Conservation (phyloP, 306 rosid species). For the Crotalaria pallida region DNA sequence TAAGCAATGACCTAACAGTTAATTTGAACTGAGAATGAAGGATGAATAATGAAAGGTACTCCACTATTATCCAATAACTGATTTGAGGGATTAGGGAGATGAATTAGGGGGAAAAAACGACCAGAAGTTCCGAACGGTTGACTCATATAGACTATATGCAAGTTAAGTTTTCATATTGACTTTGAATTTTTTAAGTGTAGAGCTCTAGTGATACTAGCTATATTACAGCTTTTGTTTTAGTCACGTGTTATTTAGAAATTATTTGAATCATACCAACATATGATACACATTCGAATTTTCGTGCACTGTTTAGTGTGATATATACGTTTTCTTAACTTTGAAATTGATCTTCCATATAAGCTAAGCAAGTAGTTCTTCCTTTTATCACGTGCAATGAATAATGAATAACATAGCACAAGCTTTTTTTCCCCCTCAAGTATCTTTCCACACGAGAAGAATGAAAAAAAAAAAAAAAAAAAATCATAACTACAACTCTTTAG, state of each 20-base stretch:
- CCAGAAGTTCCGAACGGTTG: neutral
- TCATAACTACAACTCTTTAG: too few relatives aligned
- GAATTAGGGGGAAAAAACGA: neutral
- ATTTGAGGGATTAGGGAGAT: conserved; percentile 25
- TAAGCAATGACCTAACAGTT: conserved; percentile 35
- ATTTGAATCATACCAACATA: neutral
- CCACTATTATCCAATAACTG: neutral
- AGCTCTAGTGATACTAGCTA: neutral
- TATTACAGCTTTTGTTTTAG: neutral
- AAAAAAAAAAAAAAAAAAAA: too few relatives aligned
- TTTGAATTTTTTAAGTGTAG: neutral
- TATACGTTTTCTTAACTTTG: neutral
- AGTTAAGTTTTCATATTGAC: conserved; percentile 27
- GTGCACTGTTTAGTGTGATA: neutral
- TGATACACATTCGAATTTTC: neutral
- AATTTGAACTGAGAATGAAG: neutral
- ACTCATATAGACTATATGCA: neutral
- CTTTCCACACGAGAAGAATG: too few relatives aligned
- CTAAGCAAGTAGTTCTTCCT: too few relatives aligned
- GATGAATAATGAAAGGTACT: conserved; percentile 5
- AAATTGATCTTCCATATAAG: neutral
- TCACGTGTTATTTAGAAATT: neutral
- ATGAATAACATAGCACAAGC: neutral
- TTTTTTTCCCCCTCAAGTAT: too few relatives aligned
- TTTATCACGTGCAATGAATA: neutral